A percentile compares a stretch with the other conserved stretches of the same genome.
Evolutionary conservation across 345 rosid species (phyloP).

Genomic region (Microthlaspi erraticum): DNA sequence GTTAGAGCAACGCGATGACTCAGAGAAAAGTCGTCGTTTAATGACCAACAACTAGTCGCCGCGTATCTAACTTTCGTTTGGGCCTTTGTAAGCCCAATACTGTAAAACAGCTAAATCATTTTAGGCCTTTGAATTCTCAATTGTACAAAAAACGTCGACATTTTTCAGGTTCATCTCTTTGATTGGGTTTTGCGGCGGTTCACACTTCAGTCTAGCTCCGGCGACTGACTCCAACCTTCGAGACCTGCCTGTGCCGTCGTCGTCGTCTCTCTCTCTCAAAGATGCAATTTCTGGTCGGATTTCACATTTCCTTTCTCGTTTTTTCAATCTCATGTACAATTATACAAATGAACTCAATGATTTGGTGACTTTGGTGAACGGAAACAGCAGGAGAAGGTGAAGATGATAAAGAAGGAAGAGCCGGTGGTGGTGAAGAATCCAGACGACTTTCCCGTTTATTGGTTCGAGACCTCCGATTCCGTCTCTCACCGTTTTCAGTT

Average conservation of each 20-base stretch:
- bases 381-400: slow-evolving; percentile 57
- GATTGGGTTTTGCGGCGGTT: background rate
- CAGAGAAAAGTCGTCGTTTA: background rate
- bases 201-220: slow-evolving; percentile 33
- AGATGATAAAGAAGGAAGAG: slow-evolving; percentile 49
- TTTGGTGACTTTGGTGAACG: background rate
- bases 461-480: slow-evolving; percentile 82
- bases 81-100: slow-evolving; percentile 6
- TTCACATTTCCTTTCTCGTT: background rate
- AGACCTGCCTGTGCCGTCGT: background rate
- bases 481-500: slow-evolving; percentile 72
- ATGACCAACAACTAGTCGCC: slow-evolving; percentile 18
- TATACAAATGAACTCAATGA: background rate
- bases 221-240: slow-evolving; percentile 7
- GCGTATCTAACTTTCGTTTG: background rate
- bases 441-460: slow-evolving; percentile 52
- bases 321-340: background rate
- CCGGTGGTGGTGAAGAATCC: slow-evolving; percentile 31
- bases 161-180: background rate
- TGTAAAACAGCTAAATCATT: no score
- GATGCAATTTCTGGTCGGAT: slow-evolving; percentile 39
- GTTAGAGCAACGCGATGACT: slow-evolving; percentile 41
- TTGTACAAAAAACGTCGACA: slow-evolving; percentile 14
- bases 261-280: background rate
- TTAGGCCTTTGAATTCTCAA: background rate